These are phyloP conservation scores for Hyphopichia khmerensis DNA, from an alignment of 1,139 yeast genomes.

Conservation along the genomic window DNA sequence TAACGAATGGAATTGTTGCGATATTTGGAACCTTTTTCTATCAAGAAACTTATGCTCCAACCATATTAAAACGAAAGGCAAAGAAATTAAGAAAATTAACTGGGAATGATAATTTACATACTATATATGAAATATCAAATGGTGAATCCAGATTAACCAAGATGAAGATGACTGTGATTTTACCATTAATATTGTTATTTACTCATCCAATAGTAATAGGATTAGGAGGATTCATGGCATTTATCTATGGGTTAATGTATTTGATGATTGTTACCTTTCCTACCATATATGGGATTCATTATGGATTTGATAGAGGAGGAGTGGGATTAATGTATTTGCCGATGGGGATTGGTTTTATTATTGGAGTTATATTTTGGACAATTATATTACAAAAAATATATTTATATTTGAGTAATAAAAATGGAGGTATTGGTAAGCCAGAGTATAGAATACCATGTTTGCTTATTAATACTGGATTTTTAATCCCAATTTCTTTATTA, in stretches of 20 bases:
- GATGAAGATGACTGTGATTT: slow-evolving; percentile 32
- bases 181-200: slow-evolving; percentile 39
- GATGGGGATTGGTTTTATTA: slow-evolving; percentile 42
- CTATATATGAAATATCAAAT: slow-evolving; percentile 43
- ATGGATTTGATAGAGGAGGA: slow-evolving; percentile 34
- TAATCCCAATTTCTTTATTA: slow-evolving; percentile 40
- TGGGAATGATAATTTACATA: slow-evolving; percentile 39
- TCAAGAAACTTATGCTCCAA: slow-evolving; percentile 43
- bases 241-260: slow-evolving; percentile 49
- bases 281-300: slow-evolving; percentile 28
- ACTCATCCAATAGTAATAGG: slow-evolving; percentile 50
- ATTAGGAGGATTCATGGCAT: slow-evolving; percentile 46
- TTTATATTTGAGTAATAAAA: slow-evolving; percentile 23
- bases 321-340: slow-evolving; percentile 47
- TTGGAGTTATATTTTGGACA: slow-evolving; percentile 46
- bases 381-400: slow-evolving; percentile 30
- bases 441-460: slow-evolving; percentile 45
- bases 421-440: slow-evolving; percentile 40
- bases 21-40: slow-evolving; percentile 33
- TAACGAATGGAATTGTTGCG: slow-evolving; percentile 42
- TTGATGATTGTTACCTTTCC: slow-evolving; percentile 48
- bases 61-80: slow-evolving; percentile 34
- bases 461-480: slow-evolving; percentile 31
- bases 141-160: slow-evolving; percentile 32
- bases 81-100: slow-evolving; percentile 30